Evolutionary conservation across 2,329 filamentous ascomycete genomes (phyloP).

Genomic region (Calonectria crousiana): DNA sequence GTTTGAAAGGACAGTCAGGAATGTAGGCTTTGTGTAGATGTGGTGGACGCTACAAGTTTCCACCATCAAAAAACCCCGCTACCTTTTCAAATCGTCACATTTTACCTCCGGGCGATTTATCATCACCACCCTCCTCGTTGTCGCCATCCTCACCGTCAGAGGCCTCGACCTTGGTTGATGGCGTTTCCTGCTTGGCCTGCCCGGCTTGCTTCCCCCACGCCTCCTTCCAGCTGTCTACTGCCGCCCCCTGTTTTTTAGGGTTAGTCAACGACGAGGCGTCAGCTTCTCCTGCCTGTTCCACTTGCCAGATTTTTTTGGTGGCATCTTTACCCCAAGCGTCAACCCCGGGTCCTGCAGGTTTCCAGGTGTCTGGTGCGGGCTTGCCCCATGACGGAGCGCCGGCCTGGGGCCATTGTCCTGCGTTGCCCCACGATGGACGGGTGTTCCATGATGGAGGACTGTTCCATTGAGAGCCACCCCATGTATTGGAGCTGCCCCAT

Average conservation of each 20-base stretch:
- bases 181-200: too few relatives aligned
- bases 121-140: neutral
- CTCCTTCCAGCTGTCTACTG: neutral
- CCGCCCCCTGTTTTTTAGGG: neutral
- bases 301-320: neutral
- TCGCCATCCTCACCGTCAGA: neutral
- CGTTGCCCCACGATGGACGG: too few relatives aligned
- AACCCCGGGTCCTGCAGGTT: too few relatives aligned
- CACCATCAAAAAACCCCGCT: neutral
- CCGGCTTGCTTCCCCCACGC: neutral
- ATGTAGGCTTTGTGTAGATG: neutral
- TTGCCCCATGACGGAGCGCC: too few relatives aligned
- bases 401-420: too few relatives aligned
- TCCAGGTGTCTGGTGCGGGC: too few relatives aligned
- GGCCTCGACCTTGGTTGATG: neutral
- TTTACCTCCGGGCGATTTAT: neutral
- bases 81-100: neutral
- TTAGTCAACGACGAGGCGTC: neutral
- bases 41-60: neutral
- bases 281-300: neutral
- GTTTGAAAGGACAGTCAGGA: neutral
- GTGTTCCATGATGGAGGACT: neutral
- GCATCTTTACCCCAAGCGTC: neutral
- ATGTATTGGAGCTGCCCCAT: neutral
- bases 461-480: too few relatives aligned